A percentile compares a stretch with the other conserved stretches of the same genome.
Evolutionary conservation across 352 stramenopile species (phyloP).

Genomic region (Achlya hypogyna): DNA sequence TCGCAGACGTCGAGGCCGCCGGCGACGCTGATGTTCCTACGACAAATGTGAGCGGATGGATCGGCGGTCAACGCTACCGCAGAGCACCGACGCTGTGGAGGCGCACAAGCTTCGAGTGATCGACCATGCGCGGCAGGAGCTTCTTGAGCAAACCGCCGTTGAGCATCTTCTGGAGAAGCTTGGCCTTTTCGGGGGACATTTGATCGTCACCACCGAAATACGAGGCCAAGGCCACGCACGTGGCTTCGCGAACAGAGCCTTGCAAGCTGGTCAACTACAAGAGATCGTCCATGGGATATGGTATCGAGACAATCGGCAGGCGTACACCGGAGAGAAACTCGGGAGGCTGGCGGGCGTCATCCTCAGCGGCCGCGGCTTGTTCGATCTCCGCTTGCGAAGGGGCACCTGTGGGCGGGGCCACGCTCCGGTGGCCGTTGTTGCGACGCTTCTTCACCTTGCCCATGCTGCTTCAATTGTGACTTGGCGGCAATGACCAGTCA

Average conservation of each 20-base stretch:
- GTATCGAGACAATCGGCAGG: too few species aligned
- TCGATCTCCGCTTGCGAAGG: slow-evolving; percentile 50
- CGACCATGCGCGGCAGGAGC: slow-evolving; percentile 75
- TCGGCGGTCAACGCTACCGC: slow-evolving; percentile 24
- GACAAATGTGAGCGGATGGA: neutral
- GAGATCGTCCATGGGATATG: too few species aligned
- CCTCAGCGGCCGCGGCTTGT: slow-evolving; percentile 26
- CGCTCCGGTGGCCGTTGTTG: slow-evolving; percentile 79
- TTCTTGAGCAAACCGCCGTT: slow-evolving; percentile 67
- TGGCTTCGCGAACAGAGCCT: slow-evolving; percentile 74
- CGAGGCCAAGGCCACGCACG: slow-evolving; percentile 71
- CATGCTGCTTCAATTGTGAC: slow-evolving; percentile 32
- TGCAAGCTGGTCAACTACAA: slow-evolving; percentile 55
- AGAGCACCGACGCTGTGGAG: slow-evolving; percentile 72
- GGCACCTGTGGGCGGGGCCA: slow-evolving; percentile 45
- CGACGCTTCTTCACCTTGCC: slow-evolving; percentile 83
- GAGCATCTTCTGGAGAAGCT: slow-evolving; percentile 71
- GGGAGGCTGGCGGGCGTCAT: slow-evolving; percentile 19
- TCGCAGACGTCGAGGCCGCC: slow-evolving; percentile 76
- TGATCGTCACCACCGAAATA: slow-evolving; percentile 68
- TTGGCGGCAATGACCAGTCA: neutral
- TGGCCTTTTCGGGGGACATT: slow-evolving; percentile 41
- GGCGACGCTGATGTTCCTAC: slow-evolving; percentile 79
- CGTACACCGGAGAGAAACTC: slow-evolving; percentile 16
- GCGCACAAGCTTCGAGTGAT: slow-evolving; percentile 76